Evolutionary conservation across 768 basidiomycete genomes (phyloP).

Genomic region (Termitomyces heimii): DNA sequence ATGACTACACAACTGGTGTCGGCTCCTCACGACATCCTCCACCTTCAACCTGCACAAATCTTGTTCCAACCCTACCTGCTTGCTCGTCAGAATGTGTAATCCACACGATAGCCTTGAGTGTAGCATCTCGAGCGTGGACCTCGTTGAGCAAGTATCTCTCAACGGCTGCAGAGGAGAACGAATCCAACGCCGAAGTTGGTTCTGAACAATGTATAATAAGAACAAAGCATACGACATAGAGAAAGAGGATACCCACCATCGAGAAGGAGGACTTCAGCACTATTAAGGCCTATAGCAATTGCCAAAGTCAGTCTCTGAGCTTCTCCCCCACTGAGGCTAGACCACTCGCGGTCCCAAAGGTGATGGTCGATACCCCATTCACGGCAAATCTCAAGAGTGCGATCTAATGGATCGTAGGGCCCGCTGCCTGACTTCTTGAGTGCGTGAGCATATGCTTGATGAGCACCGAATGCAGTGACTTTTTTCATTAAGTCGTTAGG

Average conservation of each 20-base stretch:
- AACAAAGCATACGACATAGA: neutral
- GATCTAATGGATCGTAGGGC: conserved; percentile 18
- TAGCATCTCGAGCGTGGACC: conserved; percentile 39
- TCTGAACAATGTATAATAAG: conserved; percentile 44
- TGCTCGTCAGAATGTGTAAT: conserved; percentile 87
- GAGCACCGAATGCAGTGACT: conserved; percentile 48
- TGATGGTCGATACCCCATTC: conserved; percentile 62
- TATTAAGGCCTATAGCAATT: conserved; percentile 62
- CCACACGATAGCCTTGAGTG: conserved; percentile 75
- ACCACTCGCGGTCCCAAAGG: conserved; percentile 80
- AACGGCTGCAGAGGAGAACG: conserved; percentile 55
- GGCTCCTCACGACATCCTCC: conserved; percentile 39
- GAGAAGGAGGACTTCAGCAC: conserved; percentile 72
- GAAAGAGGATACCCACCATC: conserved; percentile 51
- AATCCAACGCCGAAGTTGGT: conserved; percentile 86
- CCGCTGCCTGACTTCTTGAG: conserved; percentile 14
- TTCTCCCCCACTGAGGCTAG: conserved; percentile 81
- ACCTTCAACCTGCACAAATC: conserved; percentile 47
- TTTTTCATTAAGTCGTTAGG: conserved; percentile 66
- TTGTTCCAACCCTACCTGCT: conserved; percentile 64
- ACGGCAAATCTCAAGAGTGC: conserved; percentile 48
- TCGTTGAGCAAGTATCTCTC: conserved; percentile 55
- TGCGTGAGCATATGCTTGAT: conserved; percentile 20
- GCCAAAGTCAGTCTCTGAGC: conserved; percentile 79
- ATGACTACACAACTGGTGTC: conserved; percentile 9